Conservation (phyloP, 495 filamentous ascomycete genomes). For the Immersiella caudata region DNA sequence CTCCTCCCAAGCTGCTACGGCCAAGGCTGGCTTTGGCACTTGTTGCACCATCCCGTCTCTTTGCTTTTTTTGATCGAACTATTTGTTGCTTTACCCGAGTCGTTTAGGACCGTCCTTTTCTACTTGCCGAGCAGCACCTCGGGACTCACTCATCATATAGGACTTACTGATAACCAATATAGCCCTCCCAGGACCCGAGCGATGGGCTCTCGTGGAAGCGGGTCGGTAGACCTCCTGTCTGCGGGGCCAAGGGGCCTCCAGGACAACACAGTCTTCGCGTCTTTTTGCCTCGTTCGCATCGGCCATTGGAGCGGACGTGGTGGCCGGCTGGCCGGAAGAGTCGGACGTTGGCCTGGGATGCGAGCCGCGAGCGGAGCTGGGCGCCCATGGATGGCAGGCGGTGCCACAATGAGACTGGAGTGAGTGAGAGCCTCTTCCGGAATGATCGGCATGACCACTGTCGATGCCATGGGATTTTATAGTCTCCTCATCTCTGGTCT, state of each 20-base stretch:
- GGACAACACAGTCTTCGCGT: neutral
- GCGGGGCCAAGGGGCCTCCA: neutral
- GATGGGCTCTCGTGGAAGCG: neutral
- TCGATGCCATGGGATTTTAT: neutral
- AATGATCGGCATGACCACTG: neutral
- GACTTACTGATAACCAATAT: neutral
- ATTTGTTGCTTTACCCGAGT: slow-evolving; percentile 5
- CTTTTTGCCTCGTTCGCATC: neutral
- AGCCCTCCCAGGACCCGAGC: neutral
- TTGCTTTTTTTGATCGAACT: slow-evolving; percentile 6
- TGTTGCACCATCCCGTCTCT: neutral
- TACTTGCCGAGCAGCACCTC: neutral
- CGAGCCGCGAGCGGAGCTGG: neutral
- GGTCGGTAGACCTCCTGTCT: neutral
- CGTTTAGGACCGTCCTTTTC: neutral
- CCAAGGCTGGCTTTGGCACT: too few relatives aligned
- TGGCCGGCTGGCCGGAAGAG: neutral
- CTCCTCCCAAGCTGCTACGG: neutral
- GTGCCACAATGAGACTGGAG: neutral
- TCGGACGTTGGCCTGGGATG: neutral
- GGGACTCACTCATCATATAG: neutral
- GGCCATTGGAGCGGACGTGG: neutral
- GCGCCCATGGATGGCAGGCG: neutral
- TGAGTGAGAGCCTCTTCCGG: neutral
- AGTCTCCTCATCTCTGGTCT: neutral